phyloP scores from a whole-genome alignment of 768 basidiomycete species.

The Suillus tomentosus region DNA sequence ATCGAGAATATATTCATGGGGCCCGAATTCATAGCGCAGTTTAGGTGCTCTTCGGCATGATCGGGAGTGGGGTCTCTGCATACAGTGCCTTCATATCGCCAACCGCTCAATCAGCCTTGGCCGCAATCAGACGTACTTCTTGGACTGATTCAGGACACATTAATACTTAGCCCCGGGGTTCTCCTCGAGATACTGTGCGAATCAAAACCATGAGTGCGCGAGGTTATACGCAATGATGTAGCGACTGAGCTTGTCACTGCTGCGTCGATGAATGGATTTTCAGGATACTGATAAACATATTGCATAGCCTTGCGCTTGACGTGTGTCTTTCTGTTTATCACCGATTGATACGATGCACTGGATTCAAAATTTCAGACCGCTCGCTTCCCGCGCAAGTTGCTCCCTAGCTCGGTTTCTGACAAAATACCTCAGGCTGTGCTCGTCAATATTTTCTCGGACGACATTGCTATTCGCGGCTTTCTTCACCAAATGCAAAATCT shows the following conservation, averaged over 20 bases:
- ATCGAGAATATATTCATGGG: not conserved
- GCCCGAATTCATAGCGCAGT: not conserved
- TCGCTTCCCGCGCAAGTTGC: too few relatives aligned
- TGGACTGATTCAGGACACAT: slow-evolving; percentile 38
- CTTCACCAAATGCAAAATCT: slow-evolving; percentile 10
- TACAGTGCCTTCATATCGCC: slow-evolving; percentile 22
- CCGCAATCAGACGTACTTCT: slow-evolving; percentile 38
- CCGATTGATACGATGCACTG: too few relatives aligned
- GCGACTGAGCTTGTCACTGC: too few relatives aligned
- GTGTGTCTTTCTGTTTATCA: too few relatives aligned
- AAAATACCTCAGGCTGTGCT: too few relatives aligned
- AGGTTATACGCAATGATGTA: not conserved
- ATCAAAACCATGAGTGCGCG: slow-evolving; percentile 6
- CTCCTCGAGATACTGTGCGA: slow-evolving; percentile 43
- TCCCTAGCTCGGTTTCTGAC: too few relatives aligned
- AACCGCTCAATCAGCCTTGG: slow-evolving; percentile 27
- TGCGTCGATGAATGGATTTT: too few relatives aligned
- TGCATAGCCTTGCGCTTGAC: too few relatives aligned
- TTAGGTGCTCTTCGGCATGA: not conserved
- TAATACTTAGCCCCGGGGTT: slow-evolving; percentile 38
- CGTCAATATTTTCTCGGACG: too few relatives aligned
- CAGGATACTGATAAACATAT: too few relatives aligned
- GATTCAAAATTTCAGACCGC: too few relatives aligned
- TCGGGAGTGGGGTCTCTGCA: slow-evolving; percentile 23
- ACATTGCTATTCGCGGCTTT: too few relatives aligned